Base-by-base conservation (phyloP, 257 asterid genomes). In the Datura wrightii region DNA sequence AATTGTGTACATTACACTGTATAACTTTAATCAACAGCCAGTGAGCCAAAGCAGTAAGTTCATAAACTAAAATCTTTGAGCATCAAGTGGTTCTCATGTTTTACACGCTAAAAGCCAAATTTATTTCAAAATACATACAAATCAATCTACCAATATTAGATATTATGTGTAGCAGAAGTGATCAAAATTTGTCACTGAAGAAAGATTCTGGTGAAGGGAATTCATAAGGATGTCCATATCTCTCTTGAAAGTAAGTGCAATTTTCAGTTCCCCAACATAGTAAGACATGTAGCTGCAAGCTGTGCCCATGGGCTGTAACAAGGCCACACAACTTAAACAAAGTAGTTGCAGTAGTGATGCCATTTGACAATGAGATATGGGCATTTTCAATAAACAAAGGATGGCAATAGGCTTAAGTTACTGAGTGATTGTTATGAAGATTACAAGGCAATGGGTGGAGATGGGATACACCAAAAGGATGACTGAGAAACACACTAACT, bases 211-310 rank as follows among this genome's bases (percentile, higher is more conserved):
- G 71, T 63, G 42, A 63, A 63, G 71, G 71, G 71, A 63, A 63
- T 63, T 63, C 71, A 63, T 10, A 37, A 36, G 74, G 74, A 66
- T 66, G 74, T 66, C 71, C 74, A 66, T 36, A 66, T 37, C 46
- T 66, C 74, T 37, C 74, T 37, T 37, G 74, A 14, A 36, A 15
- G 18, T 66, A 66, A 66, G 10, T 66, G 19, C 48, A 37, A 37
- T 36, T 66, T 66, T 14, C 74, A 66, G n/a, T 14, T 66, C 24
- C 18, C 24, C 62, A 56, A 56, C 62, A 56, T 56, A 56, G 19
- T 55, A 55, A 55, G 19, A 55, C 3, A 19, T 55, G 60, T n/a
- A 55, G 19, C 60, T 55, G 14, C 60, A 55, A 7, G 34, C 10
- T 58, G 34, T 58, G 34, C 34, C 65, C 34, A 0, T 58, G 65